Conservation (phyloP, 2,329 filamentous ascomycete genomes). For the Neofusicoccum cordaticola region DNA sequence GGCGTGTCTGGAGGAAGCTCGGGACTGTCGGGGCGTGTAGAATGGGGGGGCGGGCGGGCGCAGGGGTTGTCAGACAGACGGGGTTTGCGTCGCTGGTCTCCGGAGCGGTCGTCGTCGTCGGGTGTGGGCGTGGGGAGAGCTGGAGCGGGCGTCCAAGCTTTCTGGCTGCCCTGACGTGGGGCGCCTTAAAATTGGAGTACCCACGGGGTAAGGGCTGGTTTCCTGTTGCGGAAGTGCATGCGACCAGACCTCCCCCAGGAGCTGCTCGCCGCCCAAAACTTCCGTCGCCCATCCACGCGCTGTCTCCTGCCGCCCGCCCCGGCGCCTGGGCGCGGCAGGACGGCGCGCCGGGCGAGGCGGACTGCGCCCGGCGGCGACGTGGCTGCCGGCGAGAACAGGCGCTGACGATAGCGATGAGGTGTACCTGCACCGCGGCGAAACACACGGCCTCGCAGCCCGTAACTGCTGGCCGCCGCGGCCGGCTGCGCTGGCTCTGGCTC, state of each 20-base stretch:
- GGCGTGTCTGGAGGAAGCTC: too few species aligned
- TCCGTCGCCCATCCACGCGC: too few species aligned
- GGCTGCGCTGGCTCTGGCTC: too few species aligned
- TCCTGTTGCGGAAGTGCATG: background rate
- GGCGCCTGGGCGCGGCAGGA: too few species aligned
- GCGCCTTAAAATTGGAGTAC: slow-evolving; percentile 13
- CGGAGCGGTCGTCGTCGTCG: background rate
- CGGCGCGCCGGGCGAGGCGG: too few species aligned
- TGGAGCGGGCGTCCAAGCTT: background rate
- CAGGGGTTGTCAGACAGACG: background rate
- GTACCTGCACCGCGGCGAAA: background rate
- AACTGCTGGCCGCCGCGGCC: background rate
- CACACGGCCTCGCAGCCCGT: background rate
- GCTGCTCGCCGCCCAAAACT: too few species aligned
- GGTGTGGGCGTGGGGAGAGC: background rate
- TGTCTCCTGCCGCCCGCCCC: too few species aligned
- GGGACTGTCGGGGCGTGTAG: too few species aligned
- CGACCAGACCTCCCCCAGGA: background rate
- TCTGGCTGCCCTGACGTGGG: background rate
- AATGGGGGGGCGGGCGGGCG: too few species aligned
- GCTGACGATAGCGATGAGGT: background rate
- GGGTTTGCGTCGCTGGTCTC: background rate
- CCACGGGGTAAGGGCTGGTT: slow-evolving; percentile 1
- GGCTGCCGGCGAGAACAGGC: too few species aligned
- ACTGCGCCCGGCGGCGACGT: too few species aligned